Conservation (phyloP, 2,329 filamentous ascomycete genomes). For the Claviceps spartinae region DNA sequence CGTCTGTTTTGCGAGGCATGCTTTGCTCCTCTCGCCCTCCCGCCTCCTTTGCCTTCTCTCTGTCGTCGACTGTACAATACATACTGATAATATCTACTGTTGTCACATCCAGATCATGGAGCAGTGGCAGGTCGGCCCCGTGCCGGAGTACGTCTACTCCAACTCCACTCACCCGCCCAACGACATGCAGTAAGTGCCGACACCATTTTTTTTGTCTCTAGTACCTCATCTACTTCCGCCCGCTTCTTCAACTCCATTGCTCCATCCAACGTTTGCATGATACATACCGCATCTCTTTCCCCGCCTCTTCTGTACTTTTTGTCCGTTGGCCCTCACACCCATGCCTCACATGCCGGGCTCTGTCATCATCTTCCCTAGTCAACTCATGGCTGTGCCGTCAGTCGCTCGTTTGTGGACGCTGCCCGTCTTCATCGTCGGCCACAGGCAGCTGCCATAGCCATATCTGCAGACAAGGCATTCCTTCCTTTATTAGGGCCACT, state of each 20-base stretch:
- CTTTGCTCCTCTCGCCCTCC: conserved; percentile 2
- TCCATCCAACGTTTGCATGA: conserved; percentile 2
- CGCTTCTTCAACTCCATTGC: conserved; percentile 3
- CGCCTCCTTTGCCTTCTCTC: conserved; percentile 7
- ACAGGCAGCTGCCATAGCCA: not conserved
- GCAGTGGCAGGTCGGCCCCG: conserved; percentile 47
- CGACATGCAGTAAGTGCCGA: conserved; percentile 44
- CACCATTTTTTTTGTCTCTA: conserved; percentile 20
- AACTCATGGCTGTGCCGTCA: not conserved
- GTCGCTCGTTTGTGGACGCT: not conserved
- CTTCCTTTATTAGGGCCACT: not conserved
- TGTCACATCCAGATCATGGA: conserved; percentile 37
- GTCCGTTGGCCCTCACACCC: not conserved
- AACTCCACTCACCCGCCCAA: conserved; percentile 39
- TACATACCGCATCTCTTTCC: not conserved
- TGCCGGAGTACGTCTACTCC: conserved; percentile 46
- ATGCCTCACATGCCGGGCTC: not conserved
- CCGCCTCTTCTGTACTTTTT: not conserved
- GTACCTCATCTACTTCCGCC: conserved; percentile 11
- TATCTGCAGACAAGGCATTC: not conserved
- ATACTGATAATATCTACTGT: conserved; percentile 13
- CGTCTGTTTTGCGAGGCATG: conserved; percentile 3
- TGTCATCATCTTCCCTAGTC: not conserved
- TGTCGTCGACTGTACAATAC: conserved; percentile 6
- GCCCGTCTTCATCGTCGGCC: not conserved